Evolutionary conservation across 805 yeast genomes (phyloP), one percentile per base, ranked within the genome.

Genomic region (Candida wancherniae): DNA sequence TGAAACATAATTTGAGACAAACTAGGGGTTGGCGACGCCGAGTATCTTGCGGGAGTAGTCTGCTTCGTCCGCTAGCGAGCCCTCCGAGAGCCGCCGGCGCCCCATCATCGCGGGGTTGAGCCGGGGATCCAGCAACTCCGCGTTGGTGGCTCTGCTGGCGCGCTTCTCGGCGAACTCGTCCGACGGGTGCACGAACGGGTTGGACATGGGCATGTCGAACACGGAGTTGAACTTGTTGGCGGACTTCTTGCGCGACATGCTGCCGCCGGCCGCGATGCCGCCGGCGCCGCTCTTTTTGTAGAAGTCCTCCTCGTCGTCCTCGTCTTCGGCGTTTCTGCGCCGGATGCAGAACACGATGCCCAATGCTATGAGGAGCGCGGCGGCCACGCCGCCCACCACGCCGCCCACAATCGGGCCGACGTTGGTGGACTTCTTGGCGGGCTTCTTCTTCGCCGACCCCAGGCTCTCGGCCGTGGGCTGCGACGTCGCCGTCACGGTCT

Each of bases 41-140:
- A 88, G 65, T 12, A 84, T 77, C 61, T 85, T 85, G 51, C 87
- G 68, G 29, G 84, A 71, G 58, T 80, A 84, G 54, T 84, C 92
- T 4, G 84, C 76, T 40, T 83, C 94, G 54, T 86, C 94, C 8
- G 94, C 88, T 32, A 88, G 64, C 3, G 90, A 78, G 4, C 95
- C 95, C 48, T 84, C 90, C 47, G 87, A 77, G 39, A 84, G 68
- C 42, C 95, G 67, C 50, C 94, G 76, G 51, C 88, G 75, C 22
- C 94, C 95, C 55, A 83, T 63, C 81, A 83, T 77, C 25, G 75
- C 71, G 1, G 87, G 86, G 53, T 81, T 80, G 40, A 81, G 58
- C 35, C 87, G 66, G 28, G 82, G 86, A 54, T 76, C 88, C 13
- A 44, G 32, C 18, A 44, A 36, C 35, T 52, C 34, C 31, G 51